phyloP scores from a whole-genome alignment of 2,329 filamentous ascomycete species.

The Eurotiales sp. region DNA sequence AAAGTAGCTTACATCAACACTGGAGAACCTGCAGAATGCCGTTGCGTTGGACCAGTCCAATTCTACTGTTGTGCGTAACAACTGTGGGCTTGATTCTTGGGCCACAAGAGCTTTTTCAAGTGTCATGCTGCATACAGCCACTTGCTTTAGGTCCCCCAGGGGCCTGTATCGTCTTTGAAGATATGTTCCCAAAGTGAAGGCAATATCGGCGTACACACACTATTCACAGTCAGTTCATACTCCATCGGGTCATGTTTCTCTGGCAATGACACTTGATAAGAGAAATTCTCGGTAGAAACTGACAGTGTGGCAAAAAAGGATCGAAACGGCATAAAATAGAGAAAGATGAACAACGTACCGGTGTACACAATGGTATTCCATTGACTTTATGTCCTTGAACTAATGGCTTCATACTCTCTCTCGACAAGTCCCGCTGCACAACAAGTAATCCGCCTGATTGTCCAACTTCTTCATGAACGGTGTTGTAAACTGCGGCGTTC shows the following conservation, averaged over 20 bases:
- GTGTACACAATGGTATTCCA: conserved; percentile 29
- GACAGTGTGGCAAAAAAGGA: too few species aligned
- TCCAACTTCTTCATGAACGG: too few species aligned
- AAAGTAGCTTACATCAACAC: too few species aligned
- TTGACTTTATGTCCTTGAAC: conserved; percentile 18
- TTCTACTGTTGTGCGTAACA: too few species aligned
- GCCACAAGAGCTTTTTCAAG: not conserved
- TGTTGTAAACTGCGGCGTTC: too few species aligned
- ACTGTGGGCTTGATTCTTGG: too few species aligned
- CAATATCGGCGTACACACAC: conserved; percentile 20
- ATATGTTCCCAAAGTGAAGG: not conserved
- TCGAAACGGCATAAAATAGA: too few species aligned
- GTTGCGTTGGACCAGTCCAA: too few species aligned
- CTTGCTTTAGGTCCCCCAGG: not conserved
- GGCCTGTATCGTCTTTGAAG: not conserved
- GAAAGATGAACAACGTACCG: too few species aligned
- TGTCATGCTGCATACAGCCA: not conserved
- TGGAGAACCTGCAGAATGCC: too few species aligned
- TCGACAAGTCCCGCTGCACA: conserved; percentile 18
- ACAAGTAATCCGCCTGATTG: too few species aligned
- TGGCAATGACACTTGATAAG: conserved; percentile 29
- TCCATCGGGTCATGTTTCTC: too few species aligned
- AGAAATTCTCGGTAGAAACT: conserved; percentile 8
- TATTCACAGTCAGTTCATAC: conserved; percentile 27
- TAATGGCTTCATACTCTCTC: conserved; percentile 8